Base-by-base conservation (phyloP, 1,284 basidiomycete genomes). In the Volvariella surrecta region DNA sequence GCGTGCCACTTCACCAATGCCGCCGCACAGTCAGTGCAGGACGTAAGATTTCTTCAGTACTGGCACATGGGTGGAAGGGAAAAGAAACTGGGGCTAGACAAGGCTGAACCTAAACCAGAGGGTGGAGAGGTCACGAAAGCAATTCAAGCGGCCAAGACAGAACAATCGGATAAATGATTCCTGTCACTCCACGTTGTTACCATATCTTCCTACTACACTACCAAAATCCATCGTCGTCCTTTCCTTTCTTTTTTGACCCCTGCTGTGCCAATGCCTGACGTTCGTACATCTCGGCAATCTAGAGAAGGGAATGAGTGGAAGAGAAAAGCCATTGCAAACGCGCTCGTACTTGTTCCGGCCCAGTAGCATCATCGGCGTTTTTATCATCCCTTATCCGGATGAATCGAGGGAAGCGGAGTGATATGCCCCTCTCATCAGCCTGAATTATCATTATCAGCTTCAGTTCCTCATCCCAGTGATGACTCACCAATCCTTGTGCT, bases 231-330 rank as follows among this genome's bases (percentile, higher is more conserved):
- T 93, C 91, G 40, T 88, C 90, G 9, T 74, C 81, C 1, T 76
- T 79, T 57, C 79, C 80, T 58, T 78, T 78, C 62, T 82, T 86
- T 62, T 83, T 81, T 37, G 78, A 70, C 32, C 74, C 73, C 45
- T 68, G 73, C 56, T 86, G 82, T 6, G 89, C 83, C 28, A 92
- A 76, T 11, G 80, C 85, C 62, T 99, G 95, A 34, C 81, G 72
- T 58, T 89, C 79, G 62, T 98, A 99, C 82, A 98, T 96, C 54
- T 95, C 91, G 42, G 92, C 89, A 52, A 99, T 86, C 88, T 95
- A 56, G n/a, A 32, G 38, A 34, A 40, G 24, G 32, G 10, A 30
- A 40, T 16, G 13, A 28, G 34, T 6, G n/a, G 34, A 6, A 19
- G 28, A 45, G 31, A 9, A 45, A 28, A 7, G 16, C 17, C 13